These are phyloP conservation scores for Silybum marianum DNA, from an alignment of 129 eudicot genomes.

Conservation along the genomic window DNA sequence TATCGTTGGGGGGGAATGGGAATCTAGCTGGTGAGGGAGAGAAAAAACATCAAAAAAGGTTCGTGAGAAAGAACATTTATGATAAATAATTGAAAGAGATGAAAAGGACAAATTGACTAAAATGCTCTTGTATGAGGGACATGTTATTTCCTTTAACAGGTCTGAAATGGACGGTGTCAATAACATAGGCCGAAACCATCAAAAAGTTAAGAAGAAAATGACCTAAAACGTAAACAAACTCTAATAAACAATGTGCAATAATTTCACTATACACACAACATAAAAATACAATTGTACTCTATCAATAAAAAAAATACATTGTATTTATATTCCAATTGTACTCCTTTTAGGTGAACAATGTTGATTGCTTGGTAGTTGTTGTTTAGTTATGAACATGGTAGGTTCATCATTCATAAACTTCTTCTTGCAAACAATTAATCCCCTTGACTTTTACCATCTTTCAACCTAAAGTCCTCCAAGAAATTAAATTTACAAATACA, in stretches of 20 bases:
- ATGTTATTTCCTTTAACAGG: background rate
- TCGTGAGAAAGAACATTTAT: background rate
- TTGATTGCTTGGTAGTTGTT: slow-evolving; percentile 22
- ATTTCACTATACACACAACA: background rate
- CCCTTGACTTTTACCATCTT: background rate
- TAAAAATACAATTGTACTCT: background rate
- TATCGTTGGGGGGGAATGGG: background rate
- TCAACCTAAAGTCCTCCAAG: slow-evolving; percentile 14
- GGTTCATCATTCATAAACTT: slow-evolving; percentile 1
- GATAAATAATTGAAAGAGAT: background rate
- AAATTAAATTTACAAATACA: background rate
- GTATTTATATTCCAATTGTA: background rate
- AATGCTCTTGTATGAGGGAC: background rate
- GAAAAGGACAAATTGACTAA: background rate
- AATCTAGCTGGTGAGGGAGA: background rate
- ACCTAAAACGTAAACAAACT: background rate
- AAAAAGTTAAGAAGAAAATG: background rate
- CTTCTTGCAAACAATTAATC: background rate
- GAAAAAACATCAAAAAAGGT: background rate
- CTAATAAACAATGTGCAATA: background rate
- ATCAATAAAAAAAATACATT: background rate
- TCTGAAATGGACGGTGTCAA: background rate
- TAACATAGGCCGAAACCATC: background rate
- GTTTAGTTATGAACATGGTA: slow-evolving; percentile 26
- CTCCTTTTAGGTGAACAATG: slow-evolving; percentile 19